Evolutionary conservation across 306 rosid species (phyloP).

Genomic region (Begonia peltatifolia): DNA sequence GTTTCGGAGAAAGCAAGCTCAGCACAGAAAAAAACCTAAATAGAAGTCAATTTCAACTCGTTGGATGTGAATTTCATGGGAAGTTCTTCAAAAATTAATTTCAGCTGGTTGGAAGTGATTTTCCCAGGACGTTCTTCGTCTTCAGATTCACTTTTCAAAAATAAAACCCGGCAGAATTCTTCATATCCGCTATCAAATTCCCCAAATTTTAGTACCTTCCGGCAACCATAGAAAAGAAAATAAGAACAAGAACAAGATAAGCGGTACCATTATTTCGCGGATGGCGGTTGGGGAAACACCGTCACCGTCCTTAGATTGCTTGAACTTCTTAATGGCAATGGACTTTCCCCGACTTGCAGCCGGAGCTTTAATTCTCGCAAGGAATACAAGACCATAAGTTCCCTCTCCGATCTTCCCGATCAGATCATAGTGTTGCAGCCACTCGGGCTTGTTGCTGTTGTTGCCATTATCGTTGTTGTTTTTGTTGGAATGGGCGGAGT

Average conservation of each 20-base stretch:
- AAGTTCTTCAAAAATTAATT: too few species aligned
- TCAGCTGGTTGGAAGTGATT: too few species aligned
- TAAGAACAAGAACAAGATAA: background rate
- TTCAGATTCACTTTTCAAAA: too few species aligned
- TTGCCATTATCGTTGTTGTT: conserved; percentile 15
- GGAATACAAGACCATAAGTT: conserved; percentile 86
- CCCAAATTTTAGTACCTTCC: too few species aligned
- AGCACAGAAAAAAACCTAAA: too few species aligned
- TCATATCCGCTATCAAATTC: too few species aligned
- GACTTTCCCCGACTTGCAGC: conserved; percentile 67
- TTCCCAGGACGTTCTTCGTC: too few species aligned
- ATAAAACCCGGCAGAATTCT: too few species aligned
- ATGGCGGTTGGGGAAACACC: conserved; percentile 98
- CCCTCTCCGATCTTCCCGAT: conserved; percentile 95
- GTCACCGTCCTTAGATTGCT: conserved; percentile 89
- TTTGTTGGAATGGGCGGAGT: conserved; percentile 10
- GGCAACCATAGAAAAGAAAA: background rate
- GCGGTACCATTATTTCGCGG: conserved; percentile 83
- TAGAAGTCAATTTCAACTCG: too few species aligned
- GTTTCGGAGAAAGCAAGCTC: too few species aligned
- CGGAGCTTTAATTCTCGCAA: conserved; percentile 52
- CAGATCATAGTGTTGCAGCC: conserved; percentile 91
- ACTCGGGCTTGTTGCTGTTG: conserved; percentile 64
- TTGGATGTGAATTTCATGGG: too few species aligned
- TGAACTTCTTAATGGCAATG: conserved; percentile 89